Evolutionary conservation across 2,329 filamentous ascomycete genomes (phyloP), one percentile per base, ranked within the genome.

Genomic region (Stenocarpella maydis): DNA sequence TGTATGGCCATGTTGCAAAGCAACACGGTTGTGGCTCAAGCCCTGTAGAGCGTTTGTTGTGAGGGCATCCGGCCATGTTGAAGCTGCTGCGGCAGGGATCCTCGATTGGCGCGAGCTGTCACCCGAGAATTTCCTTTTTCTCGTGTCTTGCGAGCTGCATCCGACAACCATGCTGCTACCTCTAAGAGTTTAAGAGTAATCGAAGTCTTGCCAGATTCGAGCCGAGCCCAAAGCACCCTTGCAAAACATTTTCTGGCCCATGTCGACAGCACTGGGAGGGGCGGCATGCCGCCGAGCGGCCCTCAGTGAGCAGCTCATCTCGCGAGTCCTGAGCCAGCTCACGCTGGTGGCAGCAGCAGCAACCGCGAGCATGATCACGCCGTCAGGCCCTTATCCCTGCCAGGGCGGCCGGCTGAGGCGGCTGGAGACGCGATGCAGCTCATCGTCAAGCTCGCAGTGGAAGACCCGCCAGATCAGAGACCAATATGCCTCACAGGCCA

Each of bases 391-490:
- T 17, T 15, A 47, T 9, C 41, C 28, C 14, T 61, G 58, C n/a
- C 41, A 19, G 9, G 15, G 9, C 4, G 47, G 58, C 14, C 41
- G 14, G 10, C 9, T 34, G 7, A 34, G 19, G 26, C 41, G 41
- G 14, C 41, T 61, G 19, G 41, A 47, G 19, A 50, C n/a, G 14
- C 67, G 52, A 12, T 37, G 34, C 80, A 28, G 19, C 10, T n/a
- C 85, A 0, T 94, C 93, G 2, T 93, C 91, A 1, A 92, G 88
- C 54, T 81, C 81, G 63, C 85, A 90, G 79, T 99, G 96, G 96
- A 93, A 94, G 78, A 86, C 87, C 65, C 91, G 96, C 24, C 95
- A 98, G 77, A 83, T 83, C 47, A 86, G 81, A 49, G 96, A 99
- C 81, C 81, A 80, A 21, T 97, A 90, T 78, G 88, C 91, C 0